These are phyloP conservation scores for Nannochloris sp. DNA, from an alignment of 139 green algal genomes.

Conservation along the genomic window DNA sequence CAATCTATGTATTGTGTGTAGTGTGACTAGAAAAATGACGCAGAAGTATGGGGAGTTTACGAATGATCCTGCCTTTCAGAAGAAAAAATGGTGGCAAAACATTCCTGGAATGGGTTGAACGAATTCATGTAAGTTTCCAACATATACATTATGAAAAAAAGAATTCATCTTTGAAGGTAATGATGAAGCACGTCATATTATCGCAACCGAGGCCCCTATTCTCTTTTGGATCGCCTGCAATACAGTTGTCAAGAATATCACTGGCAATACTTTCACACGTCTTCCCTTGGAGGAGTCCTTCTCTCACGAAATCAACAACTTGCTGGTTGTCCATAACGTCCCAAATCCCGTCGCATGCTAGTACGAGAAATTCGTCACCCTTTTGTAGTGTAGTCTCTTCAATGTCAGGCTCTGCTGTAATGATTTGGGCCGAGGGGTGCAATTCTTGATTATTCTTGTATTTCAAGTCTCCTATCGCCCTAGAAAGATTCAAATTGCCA, in stretches of 20 bases:
- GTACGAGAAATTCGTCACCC: slow-evolving; percentile 82
- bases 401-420: slow-evolving; percentile 76
- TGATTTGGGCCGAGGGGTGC: slow-evolving; percentile 48
- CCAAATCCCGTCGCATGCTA: slow-evolving; percentile 91
- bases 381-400: slow-evolving; percentile 28
- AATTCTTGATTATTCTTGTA: slow-evolving; percentile 75
- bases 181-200: slow-evolving; percentile 75
- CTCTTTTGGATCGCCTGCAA: slow-evolving; percentile 73
- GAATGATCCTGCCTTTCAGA: slow-evolving; percentile 9
- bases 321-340: slow-evolving; percentile 81
- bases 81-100: slow-evolving; percentile 17
- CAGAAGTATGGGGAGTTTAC: slow-evolving; percentile 29
- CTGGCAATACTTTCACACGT: slow-evolving; percentile 40
- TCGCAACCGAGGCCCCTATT: slow-evolving; percentile 84
- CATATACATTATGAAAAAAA: neutral
- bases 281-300: slow-evolving; percentile 42
- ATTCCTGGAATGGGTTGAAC: slow-evolving; percentile 8
- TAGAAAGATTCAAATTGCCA: slow-evolving; percentile 88
- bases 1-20: neutral
- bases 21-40: slow-evolving; percentile 24
- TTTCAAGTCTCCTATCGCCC: slow-evolving; percentile 91
- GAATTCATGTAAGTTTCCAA: neutral
- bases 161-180: slow-evolving; percentile 26
- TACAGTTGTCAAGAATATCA: slow-evolving; percentile 77
- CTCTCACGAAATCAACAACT: slow-evolving; percentile 71